These are phyloP conservation scores for Bruguiera hainesii DNA, from an alignment of 441 rosid species.

Conservation along the genomic window DNA sequence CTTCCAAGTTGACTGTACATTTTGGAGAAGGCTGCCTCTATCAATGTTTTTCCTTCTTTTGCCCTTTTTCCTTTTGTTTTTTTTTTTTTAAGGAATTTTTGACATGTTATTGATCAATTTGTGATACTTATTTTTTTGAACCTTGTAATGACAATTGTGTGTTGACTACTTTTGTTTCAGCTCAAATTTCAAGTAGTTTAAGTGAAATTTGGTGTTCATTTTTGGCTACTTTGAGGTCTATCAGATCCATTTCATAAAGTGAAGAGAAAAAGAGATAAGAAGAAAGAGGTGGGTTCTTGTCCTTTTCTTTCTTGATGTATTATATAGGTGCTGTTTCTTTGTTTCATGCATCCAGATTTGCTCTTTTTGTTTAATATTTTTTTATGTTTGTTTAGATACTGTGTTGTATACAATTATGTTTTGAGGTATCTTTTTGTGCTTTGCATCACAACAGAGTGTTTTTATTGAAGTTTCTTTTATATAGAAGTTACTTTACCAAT, in stretches of 20 bases:
- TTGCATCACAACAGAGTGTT: too few relatives aligned
- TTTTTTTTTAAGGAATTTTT: neutral
- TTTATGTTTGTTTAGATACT: too few relatives aligned
- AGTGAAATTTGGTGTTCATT: neutral
- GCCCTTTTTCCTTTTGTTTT: too few relatives aligned
- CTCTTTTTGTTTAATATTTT: too few relatives aligned
- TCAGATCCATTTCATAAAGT: slow-evolving; percentile 84
- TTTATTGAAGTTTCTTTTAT: too few relatives aligned
- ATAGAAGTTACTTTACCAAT: too few relatives aligned
- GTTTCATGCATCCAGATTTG: too few relatives aligned
- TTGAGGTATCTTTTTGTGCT: too few relatives aligned
- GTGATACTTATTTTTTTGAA: neutral
- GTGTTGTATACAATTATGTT: too few relatives aligned
- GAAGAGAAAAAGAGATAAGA: slow-evolving; percentile 69
- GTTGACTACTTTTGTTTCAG: neutral
- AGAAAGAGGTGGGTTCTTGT: slow-evolving; percentile 65
- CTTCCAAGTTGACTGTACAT: neutral
- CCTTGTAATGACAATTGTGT: neutral
- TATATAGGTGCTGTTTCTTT: too few relatives aligned
- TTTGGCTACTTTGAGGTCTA: slow-evolving; percentile 20
- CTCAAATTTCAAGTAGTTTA: neutral
- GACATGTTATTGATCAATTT: neutral
- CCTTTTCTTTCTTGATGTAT: neutral
- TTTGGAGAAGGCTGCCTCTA: neutral
- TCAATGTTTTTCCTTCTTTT: neutral